Evolutionary conservation across 352 stramenopile species (phyloP), one percentile per base, ranked within the genome.

Genomic region (Elongisporangium undulatum): DNA sequence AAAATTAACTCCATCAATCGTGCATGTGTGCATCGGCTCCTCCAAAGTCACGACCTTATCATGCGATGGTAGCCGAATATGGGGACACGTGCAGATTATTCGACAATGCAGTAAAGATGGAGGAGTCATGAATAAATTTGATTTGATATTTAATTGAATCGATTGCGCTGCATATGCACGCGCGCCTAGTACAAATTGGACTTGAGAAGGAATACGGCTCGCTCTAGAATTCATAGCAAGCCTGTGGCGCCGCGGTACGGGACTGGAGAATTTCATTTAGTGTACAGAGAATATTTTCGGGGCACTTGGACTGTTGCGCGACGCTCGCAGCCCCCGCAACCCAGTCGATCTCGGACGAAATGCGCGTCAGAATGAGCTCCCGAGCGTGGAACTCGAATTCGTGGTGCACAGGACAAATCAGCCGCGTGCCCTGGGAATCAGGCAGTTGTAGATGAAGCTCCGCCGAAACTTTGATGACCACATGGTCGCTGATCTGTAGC

Each of bases 331-430:
- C 34, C 12, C 69, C 76, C 4, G 60, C 58, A 0, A 84, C 39
- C 53, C 79, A 69, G 56, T 86, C 74, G 48, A 84, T 69, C 41
- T 86, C 77, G 6, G 69, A 80, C 0, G 74, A 82, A 51, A 86
- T 72, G 17, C 69, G 72, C 16, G 66, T 70, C 38, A 82, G 53
- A 0, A 62, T 22, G n/a, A 59, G 55, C 10, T 74, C 29, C 0
- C 49, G 26, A 3, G 41, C 34, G 29, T 82, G 64, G 53, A 84
- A 79, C 50, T 83, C 69, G 22, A 82, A 83, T 15, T 76, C 74
- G 26, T 83, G 76, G 19, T 61, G 64, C 21, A 83, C 61, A 23
- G 76, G 69, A 15, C 71, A 83, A 29, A 55, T 56, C 13, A 68
- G 49, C 45, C 39, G 4, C 57, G 15, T 6, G 45, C 29, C 12